phyloP scores from a whole-genome alignment of 139 green algal species.

The Chlamydomonas schloesseri region DNA sequence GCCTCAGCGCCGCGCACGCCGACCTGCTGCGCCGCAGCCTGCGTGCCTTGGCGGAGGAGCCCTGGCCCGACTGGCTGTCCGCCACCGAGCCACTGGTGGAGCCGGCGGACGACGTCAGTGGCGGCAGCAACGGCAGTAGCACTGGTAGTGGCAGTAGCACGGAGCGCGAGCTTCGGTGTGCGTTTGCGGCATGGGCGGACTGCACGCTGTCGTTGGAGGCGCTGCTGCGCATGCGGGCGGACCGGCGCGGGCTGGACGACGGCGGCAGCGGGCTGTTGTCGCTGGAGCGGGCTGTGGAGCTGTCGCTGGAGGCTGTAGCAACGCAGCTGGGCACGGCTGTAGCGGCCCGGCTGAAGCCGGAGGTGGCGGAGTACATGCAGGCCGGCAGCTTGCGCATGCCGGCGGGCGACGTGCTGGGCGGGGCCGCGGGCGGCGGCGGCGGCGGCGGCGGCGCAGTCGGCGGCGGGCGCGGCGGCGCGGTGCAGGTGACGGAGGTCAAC shows the following conservation, averaged over 20 bases:
- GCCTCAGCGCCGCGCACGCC: conserved; percentile 33
- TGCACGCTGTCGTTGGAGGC: conserved; percentile 17
- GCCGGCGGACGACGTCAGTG: not conserved
- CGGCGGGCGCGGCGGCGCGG: not conserved
- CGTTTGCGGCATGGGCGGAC: conserved; percentile 12
- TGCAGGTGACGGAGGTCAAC: conserved; percentile 14
- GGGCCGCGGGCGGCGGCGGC: too few species aligned
- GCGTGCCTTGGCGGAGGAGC: not conserved
- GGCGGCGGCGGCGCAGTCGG: not conserved
- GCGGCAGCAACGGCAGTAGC: not conserved
- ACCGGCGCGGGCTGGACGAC: not conserved
- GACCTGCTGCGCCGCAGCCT: conserved; percentile 39
- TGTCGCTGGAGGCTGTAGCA: conserved; percentile 17
- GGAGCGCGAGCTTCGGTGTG: not conserved
- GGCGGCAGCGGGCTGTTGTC: not conserved
- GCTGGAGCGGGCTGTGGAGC: conserved; percentile 1
- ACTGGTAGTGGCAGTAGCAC: not conserved
- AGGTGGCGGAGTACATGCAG: conserved; percentile 15
- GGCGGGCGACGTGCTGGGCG: too few species aligned
- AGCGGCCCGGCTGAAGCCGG: not conserved
- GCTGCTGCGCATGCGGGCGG: conserved; percentile 4
- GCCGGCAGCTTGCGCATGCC: conserved; percentile 4
- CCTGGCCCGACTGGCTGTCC: conserved; percentile 41
- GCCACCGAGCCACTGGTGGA: not conserved
- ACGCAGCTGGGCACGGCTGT: not conserved